A percentile compares a stretch with the other conserved stretches of the same genome.
Evolutionary conservation across 495 filamentous ascomycete species (phyloP).

Genomic region (Hypoxylon fuscum): DNA sequence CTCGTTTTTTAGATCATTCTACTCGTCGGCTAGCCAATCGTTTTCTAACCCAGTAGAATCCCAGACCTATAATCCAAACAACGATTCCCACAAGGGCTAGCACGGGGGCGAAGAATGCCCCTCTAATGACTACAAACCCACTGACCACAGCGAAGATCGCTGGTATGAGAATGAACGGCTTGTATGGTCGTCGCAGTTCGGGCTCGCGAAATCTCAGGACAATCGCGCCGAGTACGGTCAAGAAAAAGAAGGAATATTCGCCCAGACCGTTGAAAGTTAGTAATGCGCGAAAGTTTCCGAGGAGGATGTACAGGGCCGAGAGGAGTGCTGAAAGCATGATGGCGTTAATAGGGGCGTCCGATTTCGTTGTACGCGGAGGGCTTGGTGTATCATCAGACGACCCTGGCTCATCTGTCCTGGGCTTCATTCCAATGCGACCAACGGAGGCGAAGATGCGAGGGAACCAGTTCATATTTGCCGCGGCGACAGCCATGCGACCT

Average conservation of each 20-base stretch:
- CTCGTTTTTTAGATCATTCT: no score
- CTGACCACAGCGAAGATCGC: conserved; percentile 59
- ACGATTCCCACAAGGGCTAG: conserved; percentile 56
- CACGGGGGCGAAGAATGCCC: conserved; percentile 61
- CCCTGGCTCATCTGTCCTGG: conserved; percentile 14
- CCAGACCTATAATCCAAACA: conserved; percentile 56
- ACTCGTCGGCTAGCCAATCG: conserved; percentile 10
- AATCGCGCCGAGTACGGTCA: conserved; percentile 63
- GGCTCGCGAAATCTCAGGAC: conserved; percentile 61
- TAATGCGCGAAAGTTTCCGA: conserved; percentile 65
- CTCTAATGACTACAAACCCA: conserved; percentile 63
- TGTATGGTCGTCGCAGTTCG: conserved; percentile 55
- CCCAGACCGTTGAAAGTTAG: conserved; percentile 66
- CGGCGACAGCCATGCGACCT: conserved; percentile 65
- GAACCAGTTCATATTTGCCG: conserved; percentile 61
- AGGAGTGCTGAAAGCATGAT: conserved; percentile 58
- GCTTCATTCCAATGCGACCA: conserved; percentile 46
- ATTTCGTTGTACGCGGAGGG: conserved; percentile 21
- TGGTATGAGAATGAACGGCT: conserved; percentile 56
- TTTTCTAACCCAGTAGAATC: conserved; percentile 49
- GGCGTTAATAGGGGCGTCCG: conserved; percentile 61
- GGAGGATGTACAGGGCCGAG: conserved; percentile 61
- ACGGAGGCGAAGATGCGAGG: conserved; percentile 55
- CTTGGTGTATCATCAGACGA: conserved; percentile 1
- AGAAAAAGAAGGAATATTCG: conserved; percentile 67